Evolutionary conservation across 768 basidiomycete species (phyloP), one percentile per base, ranked within the genome.

Genomic region (Pulveroboletus sp.): DNA sequence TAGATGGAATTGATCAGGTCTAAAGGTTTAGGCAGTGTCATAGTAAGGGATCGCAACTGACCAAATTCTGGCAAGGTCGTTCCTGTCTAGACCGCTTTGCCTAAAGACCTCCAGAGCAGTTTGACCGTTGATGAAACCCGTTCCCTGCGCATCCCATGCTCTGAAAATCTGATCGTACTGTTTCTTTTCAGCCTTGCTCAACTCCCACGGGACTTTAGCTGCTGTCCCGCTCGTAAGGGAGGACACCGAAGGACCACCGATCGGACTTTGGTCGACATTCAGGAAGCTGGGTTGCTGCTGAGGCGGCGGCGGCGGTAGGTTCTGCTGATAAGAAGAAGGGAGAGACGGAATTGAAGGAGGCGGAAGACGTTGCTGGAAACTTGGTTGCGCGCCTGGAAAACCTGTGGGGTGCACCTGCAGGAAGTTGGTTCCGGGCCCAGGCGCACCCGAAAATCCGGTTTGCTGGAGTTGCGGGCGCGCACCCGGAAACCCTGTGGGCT

Each of bases 131-230:
- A 99, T 90, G 68, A 94, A 98, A 0, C 93, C 93, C 0, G 82
- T 81, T 8, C 76, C 74, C 34, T 80, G 76, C 1, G 82, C 69
- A 63, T 97, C 95, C 96, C 96, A 99, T n/a, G 90, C 86, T 51
- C 95, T 77, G 73, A 99, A 99, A 61, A 98, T 94, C 61, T 87
- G 80, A 64, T 98, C 91, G 60, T 98, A 99, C 56, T 86, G 86
- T 74, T 96, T 95, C 78, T 94, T 94, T 75, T 99, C 96, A 6
- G 81, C 78, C 67, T 89, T 88, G 5, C 82, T 82, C 45, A 97
- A 71, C 0, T 84, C 80, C 96, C 96, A 99, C 0, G 91, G 82
- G 32, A 96, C 75, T 60, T 80, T 82, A 24, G 83, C 84, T 14
- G 80, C 72, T 0, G 79, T 64, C 2, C 81, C 77, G 14, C 87